Evolutionary conservation across 225 moss, liverwort and hornwort species (phyloP), one percentile per base, ranked within the genome.

Genomic region (Thuidium tamariscinum): DNA sequence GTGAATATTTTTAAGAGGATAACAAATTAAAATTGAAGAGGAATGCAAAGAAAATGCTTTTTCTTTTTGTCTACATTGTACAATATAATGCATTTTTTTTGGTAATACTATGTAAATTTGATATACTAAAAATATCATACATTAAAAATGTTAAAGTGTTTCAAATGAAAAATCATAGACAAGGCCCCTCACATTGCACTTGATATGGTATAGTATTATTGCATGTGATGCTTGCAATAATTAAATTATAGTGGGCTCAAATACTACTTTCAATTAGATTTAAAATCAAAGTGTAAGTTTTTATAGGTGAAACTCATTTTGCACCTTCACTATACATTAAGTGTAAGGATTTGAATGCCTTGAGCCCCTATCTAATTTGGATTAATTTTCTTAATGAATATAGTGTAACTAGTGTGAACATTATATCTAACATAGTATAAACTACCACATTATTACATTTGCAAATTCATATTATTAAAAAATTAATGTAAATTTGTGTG

Each of bases 81-180:
- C 1, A 66, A 21, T 21, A 0, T 37, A 36, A 6, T 3, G 0
- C 0, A 66, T 0, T 66, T 37, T 1, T 66, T 36, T 21, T 20
- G n/a, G 6, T 36, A 12, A 37, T 19, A 21, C 34, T 34, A 63
- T 2, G 0, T 63, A 63, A 34, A 17, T 17, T 63, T 32, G 32
- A 32, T 16, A 32, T 16, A 32, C 63, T n/a, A 16, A 15, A 62
- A 29, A 30, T 63, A 4, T 1, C 16, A 63, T 9, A 16, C 63
- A 63, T 32, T 17, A 63, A 34, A 34, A 11, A 21, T 66, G 3
- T 11, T 21, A 36, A 36, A 66, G 21, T 3, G 21, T 66, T 66
- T 66, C 11, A 21, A 11, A 21, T 36, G 21, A 36, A 66, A 11
- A 66, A 36, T n/a, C 11, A 21, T 11, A 3, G 66, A 3, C 3